Evolutionary conservation across 176 grass and related monocot genomes (phyloP).

Genomic region (Avena sativa): DNA sequence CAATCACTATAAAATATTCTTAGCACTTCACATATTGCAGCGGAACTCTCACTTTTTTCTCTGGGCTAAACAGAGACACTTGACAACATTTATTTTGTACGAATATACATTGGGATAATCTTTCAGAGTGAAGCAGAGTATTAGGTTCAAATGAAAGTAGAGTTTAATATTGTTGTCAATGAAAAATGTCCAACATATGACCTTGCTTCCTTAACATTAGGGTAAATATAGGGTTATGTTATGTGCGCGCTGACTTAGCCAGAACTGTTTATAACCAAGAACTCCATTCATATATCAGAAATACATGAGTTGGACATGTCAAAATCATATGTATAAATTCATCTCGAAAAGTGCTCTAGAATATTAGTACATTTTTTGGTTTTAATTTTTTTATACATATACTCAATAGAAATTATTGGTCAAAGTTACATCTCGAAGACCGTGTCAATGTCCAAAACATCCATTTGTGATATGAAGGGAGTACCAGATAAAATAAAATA

Average conservation of each 20-base stretch:
- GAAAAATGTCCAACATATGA: constrained; percentile 27
- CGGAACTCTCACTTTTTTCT: constrained; percentile 4
- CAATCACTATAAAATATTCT: background rate
- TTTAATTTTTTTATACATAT: background rate
- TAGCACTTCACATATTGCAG: background rate
- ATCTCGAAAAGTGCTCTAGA: background rate
- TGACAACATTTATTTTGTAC: constrained; percentile 34
- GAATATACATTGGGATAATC: constrained; percentile 9
- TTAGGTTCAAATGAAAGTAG: constrained; percentile 23
- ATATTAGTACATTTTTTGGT: background rate
- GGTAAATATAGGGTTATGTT: background rate
- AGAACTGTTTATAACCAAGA: background rate
- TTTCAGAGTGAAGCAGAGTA: constrained; percentile 15
- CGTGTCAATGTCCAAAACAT: background rate
- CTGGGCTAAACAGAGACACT: background rate
- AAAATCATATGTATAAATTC: background rate
- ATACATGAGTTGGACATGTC: background rate
- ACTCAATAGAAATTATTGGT: background rate
- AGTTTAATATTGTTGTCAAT: background rate
- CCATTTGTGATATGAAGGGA: background rate
- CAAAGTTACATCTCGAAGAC: background rate
- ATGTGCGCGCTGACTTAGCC: background rate
- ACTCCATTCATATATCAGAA: background rate
- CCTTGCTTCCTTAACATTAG: background rate
- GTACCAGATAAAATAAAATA: background rate